Evolutionary conservation across 371 early-diverging fungal genomes (phyloP), one percentile per base, ranked within the genome.

Genomic region (Coemansia sp.): DNA sequence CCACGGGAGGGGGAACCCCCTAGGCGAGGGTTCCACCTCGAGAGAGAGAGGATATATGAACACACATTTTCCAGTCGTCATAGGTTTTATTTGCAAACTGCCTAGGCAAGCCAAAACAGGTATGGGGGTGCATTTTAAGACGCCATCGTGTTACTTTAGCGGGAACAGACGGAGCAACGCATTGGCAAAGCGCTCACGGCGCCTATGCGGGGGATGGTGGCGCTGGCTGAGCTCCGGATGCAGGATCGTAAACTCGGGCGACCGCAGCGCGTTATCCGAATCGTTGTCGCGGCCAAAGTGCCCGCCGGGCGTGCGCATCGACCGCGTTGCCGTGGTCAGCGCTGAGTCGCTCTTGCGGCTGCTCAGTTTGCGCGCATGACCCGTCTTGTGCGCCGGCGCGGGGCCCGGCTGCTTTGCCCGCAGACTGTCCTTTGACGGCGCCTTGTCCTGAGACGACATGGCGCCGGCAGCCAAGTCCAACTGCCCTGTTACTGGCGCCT

Each of bases 331-430:
- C 3, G 71, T 70, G 13, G 75, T 75, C 54, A 75, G 63, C 30
- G 71, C 75, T 26, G 70, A 66, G 67, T 75, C 75, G 58, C 75
- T 75, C 39, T 70, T 71, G 30, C 75, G 57, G 57, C 59, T 70
- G 57, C 71, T 70, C 50, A 75, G 59, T 43, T 63, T 62, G 52
- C 71, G 66, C 57, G 55, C 57, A 14, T 60, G 70, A 26, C 26
- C 26, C 38, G 56, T 53, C 34, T 52, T 52, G 14, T 32, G 52
- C 8, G 35, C 59, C 39, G 47, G 36, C 56, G 57, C 3, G 59
- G 32, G 20, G 36, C 38, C 16, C 13, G 31, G n/a, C 35, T 40
- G 20, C 8, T 41, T 51, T 4, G 42, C 60, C n/a, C 20, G 14
- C 3, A 59, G 40, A n/a, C 55, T 55, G 30, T 26, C 52, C 35